Evolutionary conservation across 2,329 filamentous ascomycete species (phyloP).

Genomic region (Dactylellina cionopaga): DNA sequence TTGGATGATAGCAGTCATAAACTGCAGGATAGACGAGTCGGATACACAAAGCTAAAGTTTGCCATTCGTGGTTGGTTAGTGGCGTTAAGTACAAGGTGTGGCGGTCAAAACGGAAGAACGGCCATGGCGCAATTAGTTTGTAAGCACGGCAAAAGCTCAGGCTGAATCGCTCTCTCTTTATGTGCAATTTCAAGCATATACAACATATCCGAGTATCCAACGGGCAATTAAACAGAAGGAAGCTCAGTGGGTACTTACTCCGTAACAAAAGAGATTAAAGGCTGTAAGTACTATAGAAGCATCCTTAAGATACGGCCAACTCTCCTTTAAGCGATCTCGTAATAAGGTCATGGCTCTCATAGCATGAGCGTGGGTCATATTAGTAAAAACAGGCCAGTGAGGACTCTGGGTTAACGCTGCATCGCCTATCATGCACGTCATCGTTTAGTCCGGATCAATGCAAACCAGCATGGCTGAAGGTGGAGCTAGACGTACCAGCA

Average conservation of each 20-base stretch:
- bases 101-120: neutral
- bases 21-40: slow-evolving; percentile 41
- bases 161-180: neutral
- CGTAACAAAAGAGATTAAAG: slow-evolving; percentile 49
- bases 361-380: slow-evolving; percentile 49
- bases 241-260: slow-evolving; percentile 24
- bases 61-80: neutral
- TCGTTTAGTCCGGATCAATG: neutral
- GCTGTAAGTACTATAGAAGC: slow-evolving; percentile 49
- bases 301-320: slow-evolving; percentile 48
- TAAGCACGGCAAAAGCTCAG: neutral
- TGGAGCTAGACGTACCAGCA: slow-evolving; percentile 27
- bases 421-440: slow-evolving; percentile 25
- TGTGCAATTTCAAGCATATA: neutral
- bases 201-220: neutral
- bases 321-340: slow-evolving; percentile 33
- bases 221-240: neutral
- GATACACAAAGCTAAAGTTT: slow-evolving; percentile 43
- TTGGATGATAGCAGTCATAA: slow-evolving; percentile 49
- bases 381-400: slow-evolving; percentile 46
- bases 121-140: neutral
- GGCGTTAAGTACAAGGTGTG: neutral
- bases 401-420: slow-evolving; percentile 47
- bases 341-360: slow-evolving; percentile 42
- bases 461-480: neutral